phyloP scores from a whole-genome alignment of 768 basidiomycete genomes.

The Suillus americanus region DNA sequence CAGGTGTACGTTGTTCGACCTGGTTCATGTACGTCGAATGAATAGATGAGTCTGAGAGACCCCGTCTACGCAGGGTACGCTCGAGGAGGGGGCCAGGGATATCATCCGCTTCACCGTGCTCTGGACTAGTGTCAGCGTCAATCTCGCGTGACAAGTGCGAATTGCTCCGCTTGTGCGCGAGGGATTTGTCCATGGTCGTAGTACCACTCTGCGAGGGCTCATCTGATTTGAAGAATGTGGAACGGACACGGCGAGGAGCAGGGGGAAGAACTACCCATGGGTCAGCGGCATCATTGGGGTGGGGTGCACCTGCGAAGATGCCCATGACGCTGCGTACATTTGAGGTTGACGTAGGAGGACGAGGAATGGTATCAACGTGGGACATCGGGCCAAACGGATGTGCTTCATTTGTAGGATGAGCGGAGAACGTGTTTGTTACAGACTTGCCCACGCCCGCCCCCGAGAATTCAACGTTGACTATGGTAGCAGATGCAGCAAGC shows the following conservation, averaged over 20 bases:
- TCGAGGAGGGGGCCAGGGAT: conserved; percentile 55
- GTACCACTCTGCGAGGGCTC: conserved; percentile 24
- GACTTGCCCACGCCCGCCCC: conserved; percentile 64
- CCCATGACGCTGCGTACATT: conserved; percentile 57
- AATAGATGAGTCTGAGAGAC: conserved; percentile 91
- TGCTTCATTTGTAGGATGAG: conserved; percentile 24
- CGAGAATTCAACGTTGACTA: conserved; percentile 96
- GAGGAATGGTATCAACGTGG: conserved; percentile 14
- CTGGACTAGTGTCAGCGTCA: conserved; percentile 44
- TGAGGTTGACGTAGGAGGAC: conserved; percentile 10
- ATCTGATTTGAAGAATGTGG: conserved; percentile 17
- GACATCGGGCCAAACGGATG: conserved; percentile 9
- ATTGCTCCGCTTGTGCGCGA: conserved; percentile 15
- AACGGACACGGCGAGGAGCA: conserved; percentile 32
- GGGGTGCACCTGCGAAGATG: conserved; percentile 91
- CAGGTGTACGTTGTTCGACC: conserved; percentile 31
- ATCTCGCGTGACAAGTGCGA: conserved; percentile 59
- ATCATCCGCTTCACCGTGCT: conserved; percentile 43
- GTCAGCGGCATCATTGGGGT: conserved; percentile 43
- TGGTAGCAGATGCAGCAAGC: conserved; percentile 83
- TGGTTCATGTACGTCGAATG: conserved; percentile 77
- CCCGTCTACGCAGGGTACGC: conserved; percentile 71
- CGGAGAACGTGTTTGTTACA: conserved; percentile 43
- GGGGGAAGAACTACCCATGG: conserved; percentile 72
- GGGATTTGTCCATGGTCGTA: conserved; percentile 24